These are phyloP conservation scores for Camelina hispida DNA, from an alignment of 345 rosid species.

Conservation along the genomic window DNA sequence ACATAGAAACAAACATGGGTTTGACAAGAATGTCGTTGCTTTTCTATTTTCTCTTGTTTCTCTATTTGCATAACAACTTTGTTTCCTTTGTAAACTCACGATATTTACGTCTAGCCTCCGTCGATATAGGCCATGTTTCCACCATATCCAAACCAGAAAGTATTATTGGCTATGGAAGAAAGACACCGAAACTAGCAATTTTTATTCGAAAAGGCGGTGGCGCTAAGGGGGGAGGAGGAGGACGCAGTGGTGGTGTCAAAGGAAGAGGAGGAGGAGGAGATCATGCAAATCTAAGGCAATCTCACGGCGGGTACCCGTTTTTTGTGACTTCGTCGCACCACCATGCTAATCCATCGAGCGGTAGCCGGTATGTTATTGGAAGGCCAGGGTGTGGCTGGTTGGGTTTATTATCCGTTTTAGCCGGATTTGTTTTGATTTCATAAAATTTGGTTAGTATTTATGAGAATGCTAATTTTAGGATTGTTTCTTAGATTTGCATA, in stretches of 20 bases:
- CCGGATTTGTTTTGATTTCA: conserved; percentile 1
- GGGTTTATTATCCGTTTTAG: background rate
- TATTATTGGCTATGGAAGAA: background rate
- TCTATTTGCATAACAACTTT: conserved; percentile 4
- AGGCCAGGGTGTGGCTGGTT: conserved; percentile 19
- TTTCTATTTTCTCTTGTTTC: background rate
- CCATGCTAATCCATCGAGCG: background rate
- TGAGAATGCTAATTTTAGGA: background rate
- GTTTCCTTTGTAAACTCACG: conserved; percentile 5
- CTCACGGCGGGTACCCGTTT: conserved; percentile 10
- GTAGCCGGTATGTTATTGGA: conserved; percentile 16
- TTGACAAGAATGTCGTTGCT: conserved; percentile 2
- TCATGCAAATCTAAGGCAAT: conserved; percentile 14
- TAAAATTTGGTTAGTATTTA: background rate
- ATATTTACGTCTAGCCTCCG: conserved; percentile 8
- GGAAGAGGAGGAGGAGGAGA: background rate
- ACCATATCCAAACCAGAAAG: conserved; percentile 8
- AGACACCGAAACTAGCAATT: background rate
- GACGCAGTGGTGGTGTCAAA: background rate
- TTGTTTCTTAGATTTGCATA: background rate
- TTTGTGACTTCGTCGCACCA: background rate
- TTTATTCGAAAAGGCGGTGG: conserved; percentile 26
- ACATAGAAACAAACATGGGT: conserved; percentile 9
- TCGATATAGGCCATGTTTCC: background rate
- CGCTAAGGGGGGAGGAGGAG: conserved; percentile 10